Evolutionary conservation across 2,329 filamentous ascomycete species (phyloP), one percentile per base, ranked within the genome.

Genomic region (Zarea fungicola): DNA sequence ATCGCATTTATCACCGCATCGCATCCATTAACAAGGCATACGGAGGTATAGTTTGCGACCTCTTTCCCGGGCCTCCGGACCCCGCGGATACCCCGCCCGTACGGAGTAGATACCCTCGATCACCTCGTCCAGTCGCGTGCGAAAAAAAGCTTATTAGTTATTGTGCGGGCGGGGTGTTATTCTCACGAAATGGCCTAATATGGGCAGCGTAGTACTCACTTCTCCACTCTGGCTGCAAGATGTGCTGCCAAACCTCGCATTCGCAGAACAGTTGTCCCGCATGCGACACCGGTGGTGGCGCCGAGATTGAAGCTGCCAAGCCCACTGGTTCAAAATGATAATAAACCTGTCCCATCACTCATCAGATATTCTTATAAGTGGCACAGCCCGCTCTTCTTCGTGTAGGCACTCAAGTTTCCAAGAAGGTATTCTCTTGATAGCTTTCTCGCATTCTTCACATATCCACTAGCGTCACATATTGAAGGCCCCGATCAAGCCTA

Each of bases 151-250:
- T n/a, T n/a, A n/a, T n/a, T n/a, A n/a, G n/a, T n/a, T n/a, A n/a
- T n/a, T n/a, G n/a, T n/a, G n/a, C n/a, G 32, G 40, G 44, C 36
- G 36, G 44, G 25, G 44, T 19, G 21, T 7, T 26, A 7, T 34
- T 48, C 44, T 48, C 44, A 40, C 26, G 11, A 22, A 40, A 13
- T 48, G 37, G 7, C 44, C 36, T 19, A n/a, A 32, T 40, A 14
- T 40, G 36, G 44, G 41, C 28, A 26, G 21, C 16, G 44, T 35
- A 21, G 14, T 40, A 19, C 9, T 14, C 18, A 5, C n/a, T 25
- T n/a, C 36, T 41, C 44, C 44, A 48, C 36, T 18, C 7, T 18
- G 14, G 28, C 44, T 41, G 44, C 44, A 37, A 18, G n/a, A 19
- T 34, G 29, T 26, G 21, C 29, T 26, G 21, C 42, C 21, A 22